Conservation (phyloP, 768 basidiomycete genomes). For the Russula vinacea region DNA sequence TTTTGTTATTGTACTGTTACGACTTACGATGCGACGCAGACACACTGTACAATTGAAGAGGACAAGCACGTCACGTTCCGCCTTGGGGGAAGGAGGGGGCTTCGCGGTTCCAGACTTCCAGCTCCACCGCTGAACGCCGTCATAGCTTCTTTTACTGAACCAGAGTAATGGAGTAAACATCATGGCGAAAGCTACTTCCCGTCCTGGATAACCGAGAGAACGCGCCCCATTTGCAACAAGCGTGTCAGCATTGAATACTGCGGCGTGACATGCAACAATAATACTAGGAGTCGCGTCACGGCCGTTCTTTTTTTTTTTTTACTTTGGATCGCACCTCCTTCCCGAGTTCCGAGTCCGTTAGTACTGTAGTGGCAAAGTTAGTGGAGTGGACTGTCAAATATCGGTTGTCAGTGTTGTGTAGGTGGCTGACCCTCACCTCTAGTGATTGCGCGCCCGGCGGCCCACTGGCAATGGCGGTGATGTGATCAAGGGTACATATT, state of each 20-base stretch:
- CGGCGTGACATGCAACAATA: neutral
- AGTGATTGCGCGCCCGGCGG: neutral
- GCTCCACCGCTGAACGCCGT: neutral
- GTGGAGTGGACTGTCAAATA: neutral
- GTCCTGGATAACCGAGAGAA: neutral
- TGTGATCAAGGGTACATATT: neutral
- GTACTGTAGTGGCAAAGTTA: too few relatives aligned
- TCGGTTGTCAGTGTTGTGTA: neutral
- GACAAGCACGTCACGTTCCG: neutral
- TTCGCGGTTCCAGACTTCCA: neutral
- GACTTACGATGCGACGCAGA: neutral
- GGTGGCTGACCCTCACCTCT: neutral
- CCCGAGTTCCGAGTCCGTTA: neutral
- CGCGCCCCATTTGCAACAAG: neutral
- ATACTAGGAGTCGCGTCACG: neutral
- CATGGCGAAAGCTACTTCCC: neutral
- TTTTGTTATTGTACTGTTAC: neutral
- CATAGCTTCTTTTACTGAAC: neutral
- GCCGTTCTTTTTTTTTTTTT: neutral
- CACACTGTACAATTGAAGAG: neutral
- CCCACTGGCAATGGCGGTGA: too few relatives aligned
- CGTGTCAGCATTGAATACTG: neutral
- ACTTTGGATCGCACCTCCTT: neutral
- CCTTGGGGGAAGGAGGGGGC: neutral
- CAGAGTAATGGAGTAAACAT: neutral